These are phyloP conservation scores for Arthrobotrys iridis DNA, from an alignment of 2,329 filamentous ascomycete genomes.

Conservation along the genomic window DNA sequence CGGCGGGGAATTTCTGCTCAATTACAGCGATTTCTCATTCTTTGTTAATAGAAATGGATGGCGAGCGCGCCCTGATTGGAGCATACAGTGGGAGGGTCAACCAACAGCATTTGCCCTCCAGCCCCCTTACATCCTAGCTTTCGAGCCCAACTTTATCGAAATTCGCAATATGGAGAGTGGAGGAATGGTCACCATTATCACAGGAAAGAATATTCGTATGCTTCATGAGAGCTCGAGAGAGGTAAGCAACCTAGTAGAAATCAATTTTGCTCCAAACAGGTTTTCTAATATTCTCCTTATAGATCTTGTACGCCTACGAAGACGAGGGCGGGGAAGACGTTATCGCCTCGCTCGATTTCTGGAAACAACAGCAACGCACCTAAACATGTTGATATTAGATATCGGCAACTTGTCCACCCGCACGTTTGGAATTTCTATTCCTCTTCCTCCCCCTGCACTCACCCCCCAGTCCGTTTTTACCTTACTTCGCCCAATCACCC, in stretches of 20 bases:
- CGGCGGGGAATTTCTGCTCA: slow-evolving; percentile 88
- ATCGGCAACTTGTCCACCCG: background rate
- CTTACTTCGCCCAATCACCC: background rate
- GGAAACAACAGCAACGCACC: slow-evolving; percentile 69
- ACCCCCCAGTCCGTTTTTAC: background rate
- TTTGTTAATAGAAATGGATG: slow-evolving; percentile 99
- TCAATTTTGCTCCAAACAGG: background rate
- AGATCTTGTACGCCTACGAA: slow-evolving; percentile 98
- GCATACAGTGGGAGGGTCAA: slow-evolving; percentile 95
- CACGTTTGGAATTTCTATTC: slow-evolving; percentile 6
- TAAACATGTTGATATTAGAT: slow-evolving; percentile 27
- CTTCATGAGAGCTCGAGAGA: slow-evolving; percentile 96
- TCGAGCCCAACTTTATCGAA: slow-evolving; percentile 97
- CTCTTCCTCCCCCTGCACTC: background rate
- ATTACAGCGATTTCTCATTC: slow-evolving; percentile 98
- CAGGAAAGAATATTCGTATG: slow-evolving; percentile 96
- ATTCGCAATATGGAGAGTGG: slow-evolving; percentile 94
- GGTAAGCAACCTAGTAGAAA: slow-evolving; percentile 68
- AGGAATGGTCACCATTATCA: slow-evolving; percentile 90
- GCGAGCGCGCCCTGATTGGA: slow-evolving; percentile 95
- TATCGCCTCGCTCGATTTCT: slow-evolving; percentile 95
- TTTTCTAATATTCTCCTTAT: slow-evolving; percentile 5
- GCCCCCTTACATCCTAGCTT: slow-evolving; percentile 95
- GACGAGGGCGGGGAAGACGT: slow-evolving; percentile 86
- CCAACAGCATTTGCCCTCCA: slow-evolving; percentile 93